Evolutionary conservation across 805 yeast species (phyloP), one percentile per base, ranked within the genome.

Genomic region (Wickerhamia fluorescens): DNA sequence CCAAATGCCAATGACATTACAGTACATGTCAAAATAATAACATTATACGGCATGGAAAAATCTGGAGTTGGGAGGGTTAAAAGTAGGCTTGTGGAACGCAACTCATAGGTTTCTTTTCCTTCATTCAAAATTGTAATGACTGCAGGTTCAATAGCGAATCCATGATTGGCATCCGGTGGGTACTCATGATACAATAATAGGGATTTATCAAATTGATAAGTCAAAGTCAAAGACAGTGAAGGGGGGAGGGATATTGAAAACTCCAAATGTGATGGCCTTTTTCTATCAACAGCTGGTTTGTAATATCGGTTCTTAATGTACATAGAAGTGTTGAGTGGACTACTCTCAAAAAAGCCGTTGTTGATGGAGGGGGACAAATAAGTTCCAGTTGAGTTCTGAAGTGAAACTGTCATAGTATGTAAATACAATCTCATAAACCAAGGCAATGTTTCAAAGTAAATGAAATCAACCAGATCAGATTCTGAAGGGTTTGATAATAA

Each of bases 111-210:
- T 3, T 35, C 25, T 5, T 20, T 14, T 9, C 30, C 36, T 12
- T 35, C 23, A 8, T 44, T 34, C 6, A 77, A 29, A 0, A 84
- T 71, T 3, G 80, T 70, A 8, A 86, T 66, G 7, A 85, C 80
- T 4, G 95, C 95, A 0, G 97, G 95, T 14, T 92, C 92, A 24
- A 92, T 75, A 35, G 88, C 89, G 56, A 92, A 92, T 1, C 98
- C 98, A 45, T 92, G 96, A 51, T 92, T 92, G 2, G 98, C 97
- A 62, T 92, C 98, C 1, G 98, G 98, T n/a, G 98, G 98, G 47
- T 92, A 92, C 51, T 92, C 97, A 3, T 87, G 82, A 36, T 83
- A 77, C 33, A 79, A 69, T 17, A 92, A 65, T 49, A 92, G 65
- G 0, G 95, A 77, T 52, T 88, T 92, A 50, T 92, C 97, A 49